These are phyloP conservation scores for Tylopilus vinaceipallidus DNA, from an alignment of 768 basidiomycete genomes.

Conservation along the genomic window DNA sequence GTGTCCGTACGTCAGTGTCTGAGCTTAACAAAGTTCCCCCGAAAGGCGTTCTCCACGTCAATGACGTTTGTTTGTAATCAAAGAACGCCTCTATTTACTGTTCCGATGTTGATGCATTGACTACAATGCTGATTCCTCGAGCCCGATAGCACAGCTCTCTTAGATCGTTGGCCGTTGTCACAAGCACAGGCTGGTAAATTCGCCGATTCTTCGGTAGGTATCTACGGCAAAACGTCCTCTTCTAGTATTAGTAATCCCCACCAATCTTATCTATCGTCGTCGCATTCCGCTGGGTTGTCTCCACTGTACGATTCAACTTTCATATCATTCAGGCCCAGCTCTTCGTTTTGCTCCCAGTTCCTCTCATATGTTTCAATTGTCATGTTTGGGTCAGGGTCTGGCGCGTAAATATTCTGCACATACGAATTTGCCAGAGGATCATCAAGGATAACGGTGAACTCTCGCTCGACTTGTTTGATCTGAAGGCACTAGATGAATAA, in stretches of 20 bases:
- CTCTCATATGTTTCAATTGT: constrained; percentile 78
- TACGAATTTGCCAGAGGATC: constrained; percentile 96
- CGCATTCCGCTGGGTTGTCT: constrained; percentile 7
- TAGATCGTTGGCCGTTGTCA: no score
- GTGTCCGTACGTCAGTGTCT: neutral
- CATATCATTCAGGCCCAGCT: constrained; percentile 89
- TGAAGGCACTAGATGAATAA: constrained; percentile 26
- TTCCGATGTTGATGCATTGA: no score
- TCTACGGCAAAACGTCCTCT: no score
- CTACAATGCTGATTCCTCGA: no score
- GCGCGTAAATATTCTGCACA: constrained; percentile 95
- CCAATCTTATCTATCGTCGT: neutral
- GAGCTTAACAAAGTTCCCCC: neutral
- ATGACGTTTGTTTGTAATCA: no score
- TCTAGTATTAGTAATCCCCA: no score
- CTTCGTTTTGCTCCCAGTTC: constrained; percentile 89
- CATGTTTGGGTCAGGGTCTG: constrained; percentile 96
- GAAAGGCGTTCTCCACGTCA: neutral
- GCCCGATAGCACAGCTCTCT: no score
- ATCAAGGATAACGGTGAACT: constrained; percentile 92
- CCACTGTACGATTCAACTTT: constrained; percentile 54
- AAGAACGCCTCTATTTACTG: no score
- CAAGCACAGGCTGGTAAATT: no score
- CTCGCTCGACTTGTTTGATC: constrained; percentile 74
- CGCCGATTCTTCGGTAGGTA: no score